phyloP scores from a whole-genome alignment of 1,284 basidiomycete species.

The Sanghuangporus sanghuang region DNA sequence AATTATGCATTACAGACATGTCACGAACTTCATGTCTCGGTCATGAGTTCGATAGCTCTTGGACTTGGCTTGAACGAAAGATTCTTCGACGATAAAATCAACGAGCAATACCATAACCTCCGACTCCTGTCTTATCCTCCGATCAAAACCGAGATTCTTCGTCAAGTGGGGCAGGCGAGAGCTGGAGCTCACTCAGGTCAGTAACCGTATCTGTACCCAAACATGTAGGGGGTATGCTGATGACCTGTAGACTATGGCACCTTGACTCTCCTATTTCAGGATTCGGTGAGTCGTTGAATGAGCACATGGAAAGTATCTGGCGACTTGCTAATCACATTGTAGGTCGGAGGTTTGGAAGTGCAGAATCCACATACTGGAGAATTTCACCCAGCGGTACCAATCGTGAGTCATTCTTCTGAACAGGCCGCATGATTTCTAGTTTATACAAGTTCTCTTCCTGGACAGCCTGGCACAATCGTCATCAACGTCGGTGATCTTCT shows the following conservation, averaged over 20 bases:
- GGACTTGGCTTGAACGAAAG: constrained; percentile 66
- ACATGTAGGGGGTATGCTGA: constrained; percentile 5
- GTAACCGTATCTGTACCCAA: constrained; percentile 7
- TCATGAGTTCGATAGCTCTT: constrained; percentile 79
- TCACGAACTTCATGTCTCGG: constrained; percentile 65
- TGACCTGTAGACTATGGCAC: constrained; percentile 67
- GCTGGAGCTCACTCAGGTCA: constrained; percentile 75
- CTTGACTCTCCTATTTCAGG: constrained; percentile 81
- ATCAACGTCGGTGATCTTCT: constrained; percentile 82
- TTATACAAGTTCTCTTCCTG: constrained; percentile 15
- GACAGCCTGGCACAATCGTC: constrained; percentile 72
- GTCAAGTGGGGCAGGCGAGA: constrained; percentile 64
- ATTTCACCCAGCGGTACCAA: constrained; percentile 70
- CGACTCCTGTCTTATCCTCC: constrained; percentile 73
- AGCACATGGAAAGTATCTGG: neutral
- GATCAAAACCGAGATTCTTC: constrained; percentile 53
- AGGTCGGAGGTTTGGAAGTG: constrained; percentile 82
- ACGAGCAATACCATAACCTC: constrained; percentile 75
- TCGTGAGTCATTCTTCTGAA: constrained; percentile 41
- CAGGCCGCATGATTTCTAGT: neutral
- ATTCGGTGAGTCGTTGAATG: constrained; percentile 39
- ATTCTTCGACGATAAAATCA: constrained; percentile 70
- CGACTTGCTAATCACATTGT: neutral
- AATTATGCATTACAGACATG: constrained; percentile 43
- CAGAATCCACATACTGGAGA: constrained; percentile 68